phyloP scores from a whole-genome alignment of 2,329 filamentous ascomycete species.

The Xylariaceae sp. region DNA sequence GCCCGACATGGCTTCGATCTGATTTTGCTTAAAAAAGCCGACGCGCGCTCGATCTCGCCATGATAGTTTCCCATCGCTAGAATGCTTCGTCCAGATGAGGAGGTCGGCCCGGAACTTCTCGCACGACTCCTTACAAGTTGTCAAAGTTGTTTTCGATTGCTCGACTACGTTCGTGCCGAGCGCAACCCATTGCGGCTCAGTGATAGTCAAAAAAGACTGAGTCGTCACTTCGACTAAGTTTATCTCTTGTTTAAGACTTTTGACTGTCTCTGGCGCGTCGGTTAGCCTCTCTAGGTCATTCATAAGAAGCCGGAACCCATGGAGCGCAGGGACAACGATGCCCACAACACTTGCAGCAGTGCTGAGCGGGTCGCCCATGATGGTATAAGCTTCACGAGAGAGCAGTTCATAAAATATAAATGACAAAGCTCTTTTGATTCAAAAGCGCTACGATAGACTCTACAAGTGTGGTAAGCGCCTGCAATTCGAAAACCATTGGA shows the following conservation, averaged over 20 bases:
- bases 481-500: not conserved
- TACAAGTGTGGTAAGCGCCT: not conserved
- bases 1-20: conserved; percentile 1
- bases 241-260: not conserved
- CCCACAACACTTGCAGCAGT: not conserved
- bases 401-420: too few relatives aligned
- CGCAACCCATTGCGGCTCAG: not conserved
- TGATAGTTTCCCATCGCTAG: not conserved
- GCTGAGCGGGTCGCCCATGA: not conserved
- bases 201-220: not conserved
- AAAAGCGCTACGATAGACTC: too few relatives aligned
- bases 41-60: conserved; percentile 1
- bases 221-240: not conserved
- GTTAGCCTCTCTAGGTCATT: not conserved
- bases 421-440: too few relatives aligned
- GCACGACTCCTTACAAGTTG: conserved; percentile 1
- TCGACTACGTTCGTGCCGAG: conserved; percentile 1
- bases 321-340: not conserved
- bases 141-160: not conserved
- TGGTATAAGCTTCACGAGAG: too few relatives aligned
- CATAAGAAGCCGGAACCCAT: conserved; percentile 3
- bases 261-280: conserved; percentile 1
- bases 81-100: conserved; percentile 4
- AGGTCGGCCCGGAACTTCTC: conserved; percentile 7
- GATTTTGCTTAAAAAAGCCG: not conserved